Base-by-base conservation (phyloP, 176 grass and related monocot genomes). In the Tuctoria greenei region DNA sequence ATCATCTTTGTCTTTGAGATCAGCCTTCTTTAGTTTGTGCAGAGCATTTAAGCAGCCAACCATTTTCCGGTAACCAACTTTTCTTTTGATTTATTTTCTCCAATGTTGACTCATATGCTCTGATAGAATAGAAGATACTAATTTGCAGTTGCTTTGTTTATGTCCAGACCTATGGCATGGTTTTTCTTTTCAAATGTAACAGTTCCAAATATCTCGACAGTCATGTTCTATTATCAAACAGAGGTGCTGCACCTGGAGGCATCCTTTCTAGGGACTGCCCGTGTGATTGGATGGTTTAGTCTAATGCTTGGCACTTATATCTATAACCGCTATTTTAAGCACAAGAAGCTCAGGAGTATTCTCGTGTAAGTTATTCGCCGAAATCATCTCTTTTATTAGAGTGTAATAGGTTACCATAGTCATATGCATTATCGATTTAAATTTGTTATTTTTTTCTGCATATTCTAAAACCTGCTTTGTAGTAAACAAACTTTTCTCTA, bases 181-280 rank as follows among this genome's bases (percentile, higher is more conserved):
- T 93, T 93, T 88, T 93, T 93, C 82, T 83, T 93, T 79, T 88
- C 88, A 52, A 87, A 90, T 25, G 68, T 82, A 77, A 78, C 79
- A 83, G 66, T 90, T 83, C 91, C 91, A 88, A 93, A 83, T 81
- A 89, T 93, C 71, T 93, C 91, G 37, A 88, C 91, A 64, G 82
- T 85, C 55, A 90, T 93, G 91, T 93, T 93, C 91, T 93, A 90
- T 82, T 93, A 90, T 76, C 91, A 93, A 84, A 90, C 84, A 35
- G 88, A 93, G 88, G 75, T 86, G 54, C 57, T 90, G 66, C 82
- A 85, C 69, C 38, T 93, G 79, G 91, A 93, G 51, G 76, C 91
- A 78, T 93, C 91, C 66, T 93, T 93, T 83, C 68, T 93, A 44
- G 91, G 91, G 45, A 93, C 79, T 73, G 71, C 82, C 46, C 81